Evolutionary conservation across 345 rosid species (phyloP).

Genomic region (Lepidium aucheri): DNA sequence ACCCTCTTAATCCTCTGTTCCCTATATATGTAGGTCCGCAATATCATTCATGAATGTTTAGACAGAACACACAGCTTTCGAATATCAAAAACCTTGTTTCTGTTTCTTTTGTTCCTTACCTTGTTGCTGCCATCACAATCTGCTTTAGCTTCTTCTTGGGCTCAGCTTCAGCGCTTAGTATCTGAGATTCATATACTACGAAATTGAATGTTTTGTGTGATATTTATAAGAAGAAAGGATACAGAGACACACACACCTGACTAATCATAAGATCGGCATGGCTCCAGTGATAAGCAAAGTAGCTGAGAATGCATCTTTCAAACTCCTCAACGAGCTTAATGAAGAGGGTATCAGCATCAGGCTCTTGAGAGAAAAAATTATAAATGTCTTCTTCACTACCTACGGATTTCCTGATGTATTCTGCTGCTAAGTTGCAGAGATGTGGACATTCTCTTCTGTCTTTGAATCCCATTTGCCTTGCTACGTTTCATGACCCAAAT

Average conservation of each 20-base stretch:
- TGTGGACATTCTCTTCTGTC: constrained; percentile 73
- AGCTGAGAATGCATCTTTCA: constrained; percentile 84
- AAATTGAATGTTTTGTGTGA: background rate
- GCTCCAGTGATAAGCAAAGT: constrained; percentile 84
- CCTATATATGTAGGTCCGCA: constrained; percentile 22
- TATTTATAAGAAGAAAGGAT: background rate
- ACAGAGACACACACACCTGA: constrained; percentile 40
- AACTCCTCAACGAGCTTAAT: constrained; percentile 90
- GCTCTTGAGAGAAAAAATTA: constrained; percentile 46
- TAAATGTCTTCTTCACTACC: constrained; percentile 71
- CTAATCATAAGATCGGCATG: constrained; percentile 65
- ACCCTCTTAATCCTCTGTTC: constrained; percentile 81
- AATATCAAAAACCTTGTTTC: background rate
- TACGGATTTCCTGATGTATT: constrained; percentile 58
- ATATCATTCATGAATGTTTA: background rate
- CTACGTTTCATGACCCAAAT: constrained; percentile 25
- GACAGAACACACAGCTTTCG: background rate
- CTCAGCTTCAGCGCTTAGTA: constrained; percentile 53
- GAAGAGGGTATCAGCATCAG: constrained; percentile 60
- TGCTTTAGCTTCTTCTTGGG: constrained; percentile 66
- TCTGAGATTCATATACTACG: constrained; percentile 31
- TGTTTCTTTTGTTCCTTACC: constrained; percentile 31
- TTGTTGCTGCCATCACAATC: constrained; percentile 82
- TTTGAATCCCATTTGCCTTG: constrained; percentile 77
- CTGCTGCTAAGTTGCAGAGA: constrained; percentile 79